Evolutionary conservation across 495 filamentous ascomycete genomes (phyloP), one percentile per base, ranked within the genome.

Genomic region (Podospora comata): DNA sequence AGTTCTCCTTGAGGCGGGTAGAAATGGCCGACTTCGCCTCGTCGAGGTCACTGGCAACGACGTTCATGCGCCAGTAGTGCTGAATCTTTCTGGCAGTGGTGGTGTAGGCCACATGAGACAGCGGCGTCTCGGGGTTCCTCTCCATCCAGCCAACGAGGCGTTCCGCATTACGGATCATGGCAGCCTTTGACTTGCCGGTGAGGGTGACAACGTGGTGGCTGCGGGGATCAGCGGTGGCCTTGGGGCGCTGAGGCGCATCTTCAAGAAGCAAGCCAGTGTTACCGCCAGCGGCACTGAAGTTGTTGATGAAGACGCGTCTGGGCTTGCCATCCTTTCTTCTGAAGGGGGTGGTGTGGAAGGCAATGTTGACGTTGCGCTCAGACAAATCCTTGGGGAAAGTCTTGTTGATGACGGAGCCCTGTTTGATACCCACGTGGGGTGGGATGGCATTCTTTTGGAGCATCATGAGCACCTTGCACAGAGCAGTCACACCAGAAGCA

Each of bases 401-500:
- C 75, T 80, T 90, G 85, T 84, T 96, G 87, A 83, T 95, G 86
- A 77, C 86, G 0, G 75, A 75, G 23, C 75, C 86, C 9, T 83
- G 86, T 80, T 96, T 95, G 82, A 94, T 94, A n/a, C 92, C 92
- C 66, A 91, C 88, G 69, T 95, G 92, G 7, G 92, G 90, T 5
- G 93, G 92, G 61, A 97, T 96, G 44, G 82, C 83, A 73, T 89
- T 91, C 74, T 94, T 90, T 76, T 90, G 84, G 77, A 97, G 80
- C 93, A 97, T 97, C 78, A 97, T 76, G 61, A 97, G 76, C 1
- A 94, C 87, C 79, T 97, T 97, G 76, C 92, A 84, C 23, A 97
- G 82, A 2, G 91, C 88, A 1, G 90, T 90, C 39, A 95, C 85
- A 65, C 94, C 94, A 58, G 94, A 96, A 0, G 90, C 92, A 55